Base-by-base conservation (phyloP, 352 stramenopile species). In the Peronospora belbahrii region DNA sequence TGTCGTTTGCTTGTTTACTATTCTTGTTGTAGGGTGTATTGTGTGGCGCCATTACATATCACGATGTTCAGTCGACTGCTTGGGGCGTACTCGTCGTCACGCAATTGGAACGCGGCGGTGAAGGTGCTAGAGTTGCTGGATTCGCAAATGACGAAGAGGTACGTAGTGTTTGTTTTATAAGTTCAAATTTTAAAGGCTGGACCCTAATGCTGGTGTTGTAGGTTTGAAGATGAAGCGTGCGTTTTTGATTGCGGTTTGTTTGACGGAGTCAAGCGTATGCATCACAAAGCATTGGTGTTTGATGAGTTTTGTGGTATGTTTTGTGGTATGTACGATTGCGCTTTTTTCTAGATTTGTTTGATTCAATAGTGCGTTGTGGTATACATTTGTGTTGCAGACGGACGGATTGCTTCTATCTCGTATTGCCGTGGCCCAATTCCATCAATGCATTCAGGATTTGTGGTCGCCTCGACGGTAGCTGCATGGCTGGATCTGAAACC, bases 241-340 rank as follows among this genome's bases (percentile, higher is more conserved):
- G 65, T 94, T 1, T 88, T 94, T 56, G 82, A 94, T 52, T 94
- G 82, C 33, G 82, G 82, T 2, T 59, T 94, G 13, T 88, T 94
- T 48, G 80, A 94, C 25, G 82, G 79, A 6, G 66, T 94, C 38
- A 89, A 91, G 54, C 66, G 75, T 2, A 59, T 83, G 47, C 80
- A 91, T 37, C 75, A 87, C 58, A 91, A 91, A 40, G 55, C 79
- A 11, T 59, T 94, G 4, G 75, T 85, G 2, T 86, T 83, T 52
- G 82, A 94, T 25, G 82, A 88, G 19, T 94, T 94, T 64, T 90
- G 77, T 32, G 82, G 82, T 94, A 65, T 11, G 70, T 47, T 42
- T 23, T 30, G 19, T 13, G 24, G 23, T 6, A 43, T 20, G 24
- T 49, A 28, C 11, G 24, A 28, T 39, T 39, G 27, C 18, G 11